Evolutionary conservation across 257 asterid genomes (phyloP).

Genomic region (Galeopsis tetrahit): DNA sequence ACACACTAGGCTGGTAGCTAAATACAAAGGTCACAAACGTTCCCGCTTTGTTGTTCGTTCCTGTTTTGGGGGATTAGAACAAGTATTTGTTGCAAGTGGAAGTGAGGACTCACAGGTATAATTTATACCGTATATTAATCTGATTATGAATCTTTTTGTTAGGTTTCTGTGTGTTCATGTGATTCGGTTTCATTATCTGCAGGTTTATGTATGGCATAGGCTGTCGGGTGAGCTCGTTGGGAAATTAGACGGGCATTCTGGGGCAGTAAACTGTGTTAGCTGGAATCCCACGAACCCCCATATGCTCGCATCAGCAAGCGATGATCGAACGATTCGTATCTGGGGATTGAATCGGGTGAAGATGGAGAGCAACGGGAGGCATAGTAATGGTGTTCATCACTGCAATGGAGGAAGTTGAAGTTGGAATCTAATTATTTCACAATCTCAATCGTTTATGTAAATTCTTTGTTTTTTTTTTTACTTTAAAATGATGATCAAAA

Average conservation of each 20-base stretch:
- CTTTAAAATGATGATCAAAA: conserved; percentile 46
- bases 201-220: conserved; percentile 91
- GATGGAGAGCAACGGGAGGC: conserved; percentile 44
- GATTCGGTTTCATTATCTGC: neutral
- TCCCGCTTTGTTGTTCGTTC: conserved; percentile 80
- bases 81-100: conserved; percentile 89
- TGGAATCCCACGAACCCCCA: conserved; percentile 88
- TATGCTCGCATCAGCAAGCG: conserved; percentile 93
- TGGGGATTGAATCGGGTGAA: conserved; percentile 80
- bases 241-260: conserved; percentile 73
- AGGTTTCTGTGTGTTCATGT: neutral
- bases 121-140: neutral
- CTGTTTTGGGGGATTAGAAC: conserved; percentile 87
- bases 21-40: conserved; percentile 86
- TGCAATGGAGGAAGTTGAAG: conserved; percentile 75
- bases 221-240: conserved; percentile 68
- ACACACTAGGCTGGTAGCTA: conserved; percentile 56
- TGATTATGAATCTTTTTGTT: neutral
- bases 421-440: neutral
- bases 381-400: conserved; percentile 64
- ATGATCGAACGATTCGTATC: conserved; percentile 82
- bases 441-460: conserved; percentile 42
- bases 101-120: conserved; percentile 94
- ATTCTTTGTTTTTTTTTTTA: conserved; percentile 22
- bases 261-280: conserved; percentile 84